phyloP scores from a whole-genome alignment of 192 early-diverging fungal species.

The Backusella psychrophila region DNA sequence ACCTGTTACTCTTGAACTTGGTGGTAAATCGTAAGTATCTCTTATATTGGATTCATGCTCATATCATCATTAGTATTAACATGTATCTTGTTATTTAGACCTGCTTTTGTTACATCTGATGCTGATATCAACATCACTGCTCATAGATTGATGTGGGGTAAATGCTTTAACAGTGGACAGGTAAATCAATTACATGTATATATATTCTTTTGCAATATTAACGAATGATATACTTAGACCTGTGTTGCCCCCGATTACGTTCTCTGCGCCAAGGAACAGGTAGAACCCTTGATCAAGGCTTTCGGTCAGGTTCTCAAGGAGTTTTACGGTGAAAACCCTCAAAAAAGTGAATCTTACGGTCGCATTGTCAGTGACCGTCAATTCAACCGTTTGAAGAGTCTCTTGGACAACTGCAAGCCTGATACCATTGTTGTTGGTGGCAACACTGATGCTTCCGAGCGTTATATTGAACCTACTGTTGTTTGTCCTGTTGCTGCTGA shows the following conservation, averaged over 20 bases:
- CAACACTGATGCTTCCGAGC: slow-evolving; percentile 32
- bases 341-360: slow-evolving; percentile 51
- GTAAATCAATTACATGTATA: slow-evolving; percentile 20
- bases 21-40: slow-evolving; percentile 71
- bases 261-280: slow-evolving; percentile 57
- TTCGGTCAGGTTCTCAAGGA: slow-evolving; percentile 43
- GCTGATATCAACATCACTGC: slow-evolving; percentile 61
- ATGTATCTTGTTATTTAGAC: slow-evolving; percentile 26
- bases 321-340: slow-evolving; percentile 52
- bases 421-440: slow-evolving; percentile 53
- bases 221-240: slow-evolving; percentile 45
- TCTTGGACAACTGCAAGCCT: slow-evolving; percentile 42
- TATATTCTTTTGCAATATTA: background rate
- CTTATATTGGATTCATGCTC: no score
- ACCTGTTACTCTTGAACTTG: slow-evolving; percentile 88
- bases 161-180: slow-evolving; percentile 82
- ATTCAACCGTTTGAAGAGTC: slow-evolving; percentile 61
- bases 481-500: slow-evolving; percentile 41
- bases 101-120: slow-evolving; percentile 58
- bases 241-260: slow-evolving; percentile 91
- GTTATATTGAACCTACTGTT: slow-evolving; percentile 62
- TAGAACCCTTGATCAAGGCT: slow-evolving; percentile 57
- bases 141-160: slow-evolving; percentile 75
- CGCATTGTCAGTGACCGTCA: slow-evolving; percentile 76
- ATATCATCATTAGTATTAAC: no score